Conservation (phyloP, 1,284 basidiomycete species). For the Chiua sp. region DNA sequence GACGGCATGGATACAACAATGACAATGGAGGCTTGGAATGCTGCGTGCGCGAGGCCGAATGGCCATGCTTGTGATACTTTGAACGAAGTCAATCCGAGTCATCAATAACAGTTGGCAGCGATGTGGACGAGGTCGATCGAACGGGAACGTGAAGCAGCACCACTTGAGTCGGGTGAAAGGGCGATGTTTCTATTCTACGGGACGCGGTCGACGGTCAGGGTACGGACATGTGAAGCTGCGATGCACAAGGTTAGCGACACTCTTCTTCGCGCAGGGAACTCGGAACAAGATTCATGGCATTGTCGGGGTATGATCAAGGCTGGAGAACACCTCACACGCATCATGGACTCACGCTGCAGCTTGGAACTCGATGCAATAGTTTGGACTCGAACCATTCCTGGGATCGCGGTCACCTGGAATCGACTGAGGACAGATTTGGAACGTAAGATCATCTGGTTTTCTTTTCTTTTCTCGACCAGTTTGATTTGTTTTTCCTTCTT, state of each 20-base stretch:
- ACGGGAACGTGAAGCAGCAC: neutral
- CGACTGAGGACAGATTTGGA: neutral
- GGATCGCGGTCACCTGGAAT: neutral
- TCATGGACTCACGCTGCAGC: neutral
- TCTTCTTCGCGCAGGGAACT: neutral
- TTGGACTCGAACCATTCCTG: neutral
- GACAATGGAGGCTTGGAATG: conserved; percentile 6
- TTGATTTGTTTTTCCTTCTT: neutral
- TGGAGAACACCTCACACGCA: neutral
- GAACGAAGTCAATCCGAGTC: too few species aligned
- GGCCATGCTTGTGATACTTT: neutral
- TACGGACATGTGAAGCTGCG: neutral
- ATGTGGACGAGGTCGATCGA: conserved; percentile 1
- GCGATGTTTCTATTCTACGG: neutral
- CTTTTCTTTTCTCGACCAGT: neutral
- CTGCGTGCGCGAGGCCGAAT: neutral
- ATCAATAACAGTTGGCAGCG: neutral
- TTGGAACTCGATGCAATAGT: neutral
- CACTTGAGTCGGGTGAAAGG: neutral
- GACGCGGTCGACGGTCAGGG: neutral
- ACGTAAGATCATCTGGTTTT: conserved; percentile 6
- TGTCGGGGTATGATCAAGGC: neutral
- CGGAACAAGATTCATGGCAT: neutral
- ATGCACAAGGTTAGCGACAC: neutral
- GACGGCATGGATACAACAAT: neutral